These are phyloP conservation scores for Aspergillus kassunensis DNA, from an alignment of 495 filamentous ascomycete species.

Conservation along the genomic window DNA sequence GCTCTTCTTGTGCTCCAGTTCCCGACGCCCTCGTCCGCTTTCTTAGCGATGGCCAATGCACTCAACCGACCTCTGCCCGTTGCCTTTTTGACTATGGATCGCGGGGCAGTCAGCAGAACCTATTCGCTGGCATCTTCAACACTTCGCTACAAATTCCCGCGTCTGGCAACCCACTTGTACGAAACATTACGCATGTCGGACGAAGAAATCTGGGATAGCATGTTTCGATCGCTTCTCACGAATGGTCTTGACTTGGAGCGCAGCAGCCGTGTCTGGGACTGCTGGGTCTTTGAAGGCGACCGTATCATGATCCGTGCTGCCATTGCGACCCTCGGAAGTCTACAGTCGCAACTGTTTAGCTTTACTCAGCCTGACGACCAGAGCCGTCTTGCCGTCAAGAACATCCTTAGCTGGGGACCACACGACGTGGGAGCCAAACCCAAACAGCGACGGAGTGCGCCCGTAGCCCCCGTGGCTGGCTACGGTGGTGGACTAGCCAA, in stretches of 20 bases:
- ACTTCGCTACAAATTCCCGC: constrained; percentile 66
- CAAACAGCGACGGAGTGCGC: constrained; percentile 41
- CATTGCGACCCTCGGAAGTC: constrained; percentile 61
- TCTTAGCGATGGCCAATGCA: constrained; percentile 79
- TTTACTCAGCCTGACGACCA: constrained; percentile 43
- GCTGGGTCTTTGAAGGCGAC: constrained; percentile 93
- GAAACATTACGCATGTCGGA: constrained; percentile 41
- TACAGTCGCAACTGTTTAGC: constrained; percentile 62
- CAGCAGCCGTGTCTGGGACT: constrained; percentile 81
- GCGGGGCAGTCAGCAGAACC: constrained; percentile 63
- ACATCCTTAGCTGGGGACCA: constrained; percentile 52
- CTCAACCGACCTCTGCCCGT: constrained; percentile 86
- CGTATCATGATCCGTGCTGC: constrained; percentile 71
- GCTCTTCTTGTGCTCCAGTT: constrained; percentile 85
- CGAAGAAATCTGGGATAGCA: constrained; percentile 51
- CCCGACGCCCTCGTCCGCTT: constrained; percentile 64
- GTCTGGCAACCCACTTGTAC: constrained; percentile 64
- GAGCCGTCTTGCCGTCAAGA: constrained; percentile 30
- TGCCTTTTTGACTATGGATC: constrained; percentile 79
- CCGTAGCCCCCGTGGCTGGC: constrained; percentile 29
- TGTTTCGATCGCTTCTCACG: constrained; percentile 57
- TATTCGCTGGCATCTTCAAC: constrained; percentile 70
- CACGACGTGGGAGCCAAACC: constrained; percentile 33
- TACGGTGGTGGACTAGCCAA: constrained; percentile 40
- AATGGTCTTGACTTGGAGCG: constrained; percentile 65